These are phyloP conservation scores for Anthoceros angustus DNA, from an alignment of 225 moss, liverwort and hornwort genomes.

Conservation along the genomic window DNA sequence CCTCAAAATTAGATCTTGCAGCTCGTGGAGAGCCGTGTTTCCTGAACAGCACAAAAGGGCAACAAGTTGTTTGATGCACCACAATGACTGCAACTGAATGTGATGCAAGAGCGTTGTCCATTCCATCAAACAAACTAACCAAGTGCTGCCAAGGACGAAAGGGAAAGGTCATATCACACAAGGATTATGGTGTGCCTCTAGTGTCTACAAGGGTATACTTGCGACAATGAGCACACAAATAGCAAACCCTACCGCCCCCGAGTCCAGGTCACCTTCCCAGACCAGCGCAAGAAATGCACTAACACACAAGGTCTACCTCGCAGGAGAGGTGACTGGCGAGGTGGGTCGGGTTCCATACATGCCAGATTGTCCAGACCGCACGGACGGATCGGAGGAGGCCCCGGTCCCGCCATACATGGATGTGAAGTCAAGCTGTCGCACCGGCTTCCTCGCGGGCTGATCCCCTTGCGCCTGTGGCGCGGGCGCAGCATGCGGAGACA, in stretches of 20 bases:
- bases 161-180: too few species aligned
- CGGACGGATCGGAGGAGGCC: conserved; percentile 22
- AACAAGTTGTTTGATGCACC: too few species aligned
- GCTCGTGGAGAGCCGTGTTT: conserved; percentile 38
- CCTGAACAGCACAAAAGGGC: conserved; percentile 15
- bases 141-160: too few species aligned
- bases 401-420: conserved; percentile 35
- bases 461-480: conserved; percentile 14
- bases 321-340: conserved; percentile 35
- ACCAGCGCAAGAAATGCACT: not conserved
- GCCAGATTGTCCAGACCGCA: conserved; percentile 23
- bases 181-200: too few species aligned
- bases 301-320: conserved; percentile 13
- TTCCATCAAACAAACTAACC: not conserved
- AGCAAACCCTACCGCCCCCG: conserved; percentile 8
- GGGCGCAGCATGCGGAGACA: not conserved
- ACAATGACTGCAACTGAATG: conserved; percentile 1
- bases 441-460: conserved; percentile 34
- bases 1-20: conserved; percentile 42
- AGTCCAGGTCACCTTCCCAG: not conserved
- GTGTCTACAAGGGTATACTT: too few species aligned
- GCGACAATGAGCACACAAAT: not conserved
- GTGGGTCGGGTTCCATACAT: conserved; percentile 26
- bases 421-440: conserved; percentile 42
- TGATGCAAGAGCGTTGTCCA: conserved; percentile 7